A percentile compares a stretch with the other conserved stretches of the same genome.
Evolutionary conservation across 2,329 filamentous ascomycete genomes (phyloP).

Genomic region (Pochonia chlamydosporia): DNA sequence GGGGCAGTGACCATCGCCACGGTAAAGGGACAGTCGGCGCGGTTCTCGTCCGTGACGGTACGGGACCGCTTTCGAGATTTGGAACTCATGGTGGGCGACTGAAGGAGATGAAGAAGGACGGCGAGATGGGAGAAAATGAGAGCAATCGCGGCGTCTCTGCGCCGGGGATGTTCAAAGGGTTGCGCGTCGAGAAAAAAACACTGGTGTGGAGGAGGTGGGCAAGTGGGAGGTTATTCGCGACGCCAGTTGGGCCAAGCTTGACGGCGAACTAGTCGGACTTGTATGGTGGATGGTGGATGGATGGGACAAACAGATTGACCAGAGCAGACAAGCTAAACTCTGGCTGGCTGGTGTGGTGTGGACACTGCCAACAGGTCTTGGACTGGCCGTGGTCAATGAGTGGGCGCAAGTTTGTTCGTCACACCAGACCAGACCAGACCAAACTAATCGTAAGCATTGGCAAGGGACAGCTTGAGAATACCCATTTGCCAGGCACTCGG

Average conservation of each 20-base stretch:
- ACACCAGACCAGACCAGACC: too few species aligned
- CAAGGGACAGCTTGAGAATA: too few species aligned
- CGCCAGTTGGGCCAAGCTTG: constrained; percentile 2
- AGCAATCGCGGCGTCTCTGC: constrained; percentile 4
- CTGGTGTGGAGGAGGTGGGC: constrained; percentile 1
- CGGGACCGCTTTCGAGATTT: constrained; percentile 46
- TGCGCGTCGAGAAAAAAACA: background rate
- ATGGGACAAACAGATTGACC: too few species aligned
- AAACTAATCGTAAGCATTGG: too few species aligned
- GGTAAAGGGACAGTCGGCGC: constrained; percentile 51
- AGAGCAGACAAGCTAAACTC: too few species aligned
- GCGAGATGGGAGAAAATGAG: background rate
- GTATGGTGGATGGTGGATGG: too few species aligned
- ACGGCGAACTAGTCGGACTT: background rate
- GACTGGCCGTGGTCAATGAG: too few species aligned
- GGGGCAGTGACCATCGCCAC: constrained; percentile 28
- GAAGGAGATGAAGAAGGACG: constrained; percentile 4
- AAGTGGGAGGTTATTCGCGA: constrained; percentile 11
- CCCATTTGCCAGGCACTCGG: too few species aligned
- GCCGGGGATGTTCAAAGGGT: constrained; percentile 1
- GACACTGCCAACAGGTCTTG: too few species aligned
- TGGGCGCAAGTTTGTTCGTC: too few species aligned
- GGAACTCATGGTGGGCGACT: constrained; percentile 16
- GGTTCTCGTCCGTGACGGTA: constrained; percentile 41
- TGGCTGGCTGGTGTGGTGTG: too few species aligned